A percentile compares a stretch with the other conserved stretches of the same genome.
phyloP scores from a whole-genome alignment of 441 rosid genomes.

The Cnidoscolus chayamansa region DNA sequence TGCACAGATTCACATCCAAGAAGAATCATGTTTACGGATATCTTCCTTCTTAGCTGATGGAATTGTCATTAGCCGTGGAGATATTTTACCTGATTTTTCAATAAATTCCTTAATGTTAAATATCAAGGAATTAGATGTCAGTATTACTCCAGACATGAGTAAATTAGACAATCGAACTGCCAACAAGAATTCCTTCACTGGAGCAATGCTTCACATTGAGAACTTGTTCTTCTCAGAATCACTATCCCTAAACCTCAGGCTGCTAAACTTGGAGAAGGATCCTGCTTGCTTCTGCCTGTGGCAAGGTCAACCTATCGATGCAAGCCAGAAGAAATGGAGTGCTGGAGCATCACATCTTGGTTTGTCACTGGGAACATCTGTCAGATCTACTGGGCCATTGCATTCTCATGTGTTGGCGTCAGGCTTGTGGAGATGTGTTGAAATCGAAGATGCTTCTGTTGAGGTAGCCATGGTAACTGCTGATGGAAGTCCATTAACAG shows the following conservation, averaged over 20 bases:
- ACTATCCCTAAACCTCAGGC: constrained; percentile 65
- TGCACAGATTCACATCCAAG: constrained; percentile 86
- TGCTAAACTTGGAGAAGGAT: constrained; percentile 89
- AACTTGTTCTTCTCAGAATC: constrained; percentile 81
- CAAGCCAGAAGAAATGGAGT: constrained; percentile 94
- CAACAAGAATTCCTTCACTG: constrained; percentile 50
- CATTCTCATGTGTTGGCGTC: constrained; percentile 36
- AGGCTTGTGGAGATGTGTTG: constrained; percentile 81
- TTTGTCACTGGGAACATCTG: constrained; percentile 74
- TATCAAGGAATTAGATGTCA: constrained; percentile 73
- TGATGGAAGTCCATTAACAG: constrained; percentile 75
- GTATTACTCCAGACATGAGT: constrained; percentile 65
- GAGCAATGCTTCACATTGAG: constrained; percentile 87
- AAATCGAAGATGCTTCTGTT: constrained; percentile 57
- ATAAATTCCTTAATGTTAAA: constrained; percentile 61
- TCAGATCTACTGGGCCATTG: constrained; percentile 34
- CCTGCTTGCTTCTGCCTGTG: constrained; percentile 96
- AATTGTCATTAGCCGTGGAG: constrained; percentile 77
- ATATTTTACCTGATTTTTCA: constrained; percentile 69
- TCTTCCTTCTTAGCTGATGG: constrained; percentile 96
- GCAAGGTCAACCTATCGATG: constrained; percentile 89
- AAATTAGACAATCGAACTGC: constrained; percentile 37
- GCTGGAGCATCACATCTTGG: constrained; percentile 61
- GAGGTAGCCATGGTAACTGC: constrained; percentile 92
- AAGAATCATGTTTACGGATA: constrained; percentile 95